Evolutionary conservation across 805 yeast genomes (phyloP), one percentile per base, ranked within the genome.

Genomic region (Pichia nakasei): DNA sequence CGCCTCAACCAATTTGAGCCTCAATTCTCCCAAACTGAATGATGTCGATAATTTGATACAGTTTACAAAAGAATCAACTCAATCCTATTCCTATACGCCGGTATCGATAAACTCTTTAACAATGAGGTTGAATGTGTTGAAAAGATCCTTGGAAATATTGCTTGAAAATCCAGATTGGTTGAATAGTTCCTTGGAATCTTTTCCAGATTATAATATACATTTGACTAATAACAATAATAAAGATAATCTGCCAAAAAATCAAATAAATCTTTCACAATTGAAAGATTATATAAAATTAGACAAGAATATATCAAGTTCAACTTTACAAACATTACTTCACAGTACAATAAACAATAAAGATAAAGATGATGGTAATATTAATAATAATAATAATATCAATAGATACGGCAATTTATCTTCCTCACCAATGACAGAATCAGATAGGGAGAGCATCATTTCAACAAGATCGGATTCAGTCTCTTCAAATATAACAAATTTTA

Each of bases 81-180:
- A 84, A 58, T 83, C 94, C 2, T 86, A 83, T 57, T 85, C 95
- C 0, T 86, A 86, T 58, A 86, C 93, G 3, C 85, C 83, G 43
- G 64, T 85, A 44, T 80, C 91, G 1, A 93, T 89, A 9, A 83
- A 84, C 57, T 82, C 94, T 1, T 61, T 86, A 44, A 85, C 93
- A 0, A 73, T 85, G 39, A 67, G 95, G 44, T 63, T 86, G 48
- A 80, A 80, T 44, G 88, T 85, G 15, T 66, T 86, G 52, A 84
- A 80, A 56, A 65, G 93, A 51, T 82, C 94, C 6, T 62, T 86
- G 42, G 87, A 85, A 58, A 82, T 85, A 35, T 64, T 86, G 34
- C 66, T 80, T 41, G 82, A 80, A 33, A 66, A 84, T 43, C 88
- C 89, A 0, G 72, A 67, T 20, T 48, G 53, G 50, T 37, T 54